A percentile compares a stretch with the other conserved stretches of the same genome.
Conservation (phyloP, 139 green algal species). For the Coccomyxa sp. region DNA sequence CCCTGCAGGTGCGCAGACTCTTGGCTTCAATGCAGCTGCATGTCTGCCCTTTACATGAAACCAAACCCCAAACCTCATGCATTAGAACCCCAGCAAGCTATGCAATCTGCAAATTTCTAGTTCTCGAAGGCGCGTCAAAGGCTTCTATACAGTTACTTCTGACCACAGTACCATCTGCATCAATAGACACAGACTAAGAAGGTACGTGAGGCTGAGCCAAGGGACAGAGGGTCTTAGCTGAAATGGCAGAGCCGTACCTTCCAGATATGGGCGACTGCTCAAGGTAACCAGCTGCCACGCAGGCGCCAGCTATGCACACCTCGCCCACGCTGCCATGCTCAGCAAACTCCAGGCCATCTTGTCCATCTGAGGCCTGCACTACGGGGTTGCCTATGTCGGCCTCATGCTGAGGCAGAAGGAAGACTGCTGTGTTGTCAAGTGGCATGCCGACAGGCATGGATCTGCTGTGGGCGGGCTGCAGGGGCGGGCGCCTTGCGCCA, state of each 20-base stretch:
- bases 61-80: too few species aligned
- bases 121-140: too few species aligned
- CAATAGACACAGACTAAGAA: background rate
- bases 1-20: too few species aligned
- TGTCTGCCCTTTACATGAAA: background rate
- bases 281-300: slow-evolving; percentile 42
- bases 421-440: slow-evolving; percentile 16
- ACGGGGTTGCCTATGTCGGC: background rate
- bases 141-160: background rate
- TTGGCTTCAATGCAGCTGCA: too few species aligned
- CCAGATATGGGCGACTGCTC: background rate
- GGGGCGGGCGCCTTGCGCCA: too few species aligned
- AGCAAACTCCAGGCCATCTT: too few species aligned
- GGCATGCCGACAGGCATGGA: slow-evolving; percentile 14
- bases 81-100: too few species aligned
- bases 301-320: slow-evolving; percentile 35
- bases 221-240: background rate
- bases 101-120: too few species aligned
- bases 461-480: background rate
- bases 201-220: background rate
- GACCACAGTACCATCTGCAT: background rate
- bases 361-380: background rate
- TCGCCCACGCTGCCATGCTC: slow-evolving; percentile 22
- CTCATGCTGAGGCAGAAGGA: background rate
- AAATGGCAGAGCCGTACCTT: background rate